These are phyloP conservation scores for Fomitopsis palustris DNA, from an alignment of 1,284 basidiomycete species.

Conservation along the genomic window DNA sequence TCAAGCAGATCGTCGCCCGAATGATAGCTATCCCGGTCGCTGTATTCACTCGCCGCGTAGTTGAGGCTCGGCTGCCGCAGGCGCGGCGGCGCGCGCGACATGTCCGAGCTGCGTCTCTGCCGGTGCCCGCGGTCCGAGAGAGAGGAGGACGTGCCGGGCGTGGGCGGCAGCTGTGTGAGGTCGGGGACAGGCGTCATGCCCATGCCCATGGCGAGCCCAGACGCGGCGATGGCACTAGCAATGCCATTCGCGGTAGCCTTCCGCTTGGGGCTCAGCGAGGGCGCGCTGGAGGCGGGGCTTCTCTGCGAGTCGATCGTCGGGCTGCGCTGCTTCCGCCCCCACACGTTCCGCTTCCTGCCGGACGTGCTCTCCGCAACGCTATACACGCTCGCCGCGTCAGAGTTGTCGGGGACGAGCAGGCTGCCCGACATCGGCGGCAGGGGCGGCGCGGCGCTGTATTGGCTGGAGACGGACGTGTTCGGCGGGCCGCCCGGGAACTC, in stretches of 20 bases:
- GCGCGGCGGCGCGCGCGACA: slow-evolving; percentile 15
- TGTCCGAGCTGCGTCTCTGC: slow-evolving; percentile 12
- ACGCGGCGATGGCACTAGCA: slow-evolving; percentile 63
- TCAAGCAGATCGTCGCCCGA: slow-evolving; percentile 22
- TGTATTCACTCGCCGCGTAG: slow-evolving; percentile 26
- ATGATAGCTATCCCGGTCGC: slow-evolving; percentile 28
- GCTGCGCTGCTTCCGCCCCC: slow-evolving; percentile 24
- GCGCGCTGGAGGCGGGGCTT: background rate
- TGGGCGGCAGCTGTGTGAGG: slow-evolving; percentile 17
- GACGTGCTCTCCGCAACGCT: slow-evolving; percentile 33
- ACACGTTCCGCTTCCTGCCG: slow-evolving; percentile 32
- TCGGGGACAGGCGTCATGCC: slow-evolving; percentile 37
- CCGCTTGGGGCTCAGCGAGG: slow-evolving; percentile 22
- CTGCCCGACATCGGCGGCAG: slow-evolving; percentile 19
- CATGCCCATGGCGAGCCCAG: slow-evolving; percentile 60
- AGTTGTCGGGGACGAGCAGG: slow-evolving; percentile 31
- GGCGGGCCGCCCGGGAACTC: background rate
- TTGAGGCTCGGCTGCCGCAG: slow-evolving; percentile 25
- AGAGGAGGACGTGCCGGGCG: slow-evolving; percentile 11
- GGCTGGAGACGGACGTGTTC: slow-evolving; percentile 22
- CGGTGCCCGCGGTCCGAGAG: slow-evolving; percentile 6
- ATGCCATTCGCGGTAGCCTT: slow-evolving; percentile 38
- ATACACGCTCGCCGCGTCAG: slow-evolving; percentile 37
- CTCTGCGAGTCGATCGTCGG: slow-evolving; percentile 4
- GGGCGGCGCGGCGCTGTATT: slow-evolving; percentile 23